Evolutionary conservation across 371 early-diverging fungal species (phyloP).

Genomic region (Zopfochytrium polystomum): DNA sequence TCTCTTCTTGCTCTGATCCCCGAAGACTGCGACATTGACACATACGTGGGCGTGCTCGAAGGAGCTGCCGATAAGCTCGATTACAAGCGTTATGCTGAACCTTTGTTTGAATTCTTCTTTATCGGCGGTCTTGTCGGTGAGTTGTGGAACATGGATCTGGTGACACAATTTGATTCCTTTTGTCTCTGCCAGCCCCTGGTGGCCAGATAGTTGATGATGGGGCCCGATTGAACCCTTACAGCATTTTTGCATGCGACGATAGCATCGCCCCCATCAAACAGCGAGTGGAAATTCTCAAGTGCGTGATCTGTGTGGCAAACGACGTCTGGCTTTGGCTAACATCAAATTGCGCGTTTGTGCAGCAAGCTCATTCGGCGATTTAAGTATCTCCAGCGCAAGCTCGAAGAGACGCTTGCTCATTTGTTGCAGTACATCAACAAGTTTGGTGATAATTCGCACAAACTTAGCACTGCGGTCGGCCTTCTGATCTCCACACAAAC

Average conservation of each 20-base stretch:
- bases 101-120: slow-evolving; percentile 87
- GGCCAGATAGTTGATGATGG: slow-evolving; percentile 79
- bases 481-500: slow-evolving; percentile 68
- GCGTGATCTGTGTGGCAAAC: not conserved
- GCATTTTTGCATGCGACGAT: slow-evolving; percentile 75
- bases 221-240: slow-evolving; percentile 75
- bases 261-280: slow-evolving; percentile 66
- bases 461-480: slow-evolving; percentile 76
- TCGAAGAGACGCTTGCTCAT: slow-evolving; percentile 82
- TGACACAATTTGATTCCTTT: slow-evolving; percentile 4
- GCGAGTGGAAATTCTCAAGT: slow-evolving; percentile 74
- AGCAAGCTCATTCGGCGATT: slow-evolving; percentile 83
- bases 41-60: slow-evolving; percentile 78
- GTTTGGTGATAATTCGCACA: slow-evolving; percentile 68
- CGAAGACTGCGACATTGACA: slow-evolving; percentile 50
- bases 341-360: not conserved
- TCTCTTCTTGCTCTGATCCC: slow-evolving; percentile 39
- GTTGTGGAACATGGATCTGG: slow-evolving; percentile 3
- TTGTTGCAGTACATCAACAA: slow-evolving; percentile 86
- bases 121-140: slow-evolving; percentile 85
- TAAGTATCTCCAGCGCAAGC: slow-evolving; percentile 84
- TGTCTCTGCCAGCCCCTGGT: slow-evolving; percentile 68
- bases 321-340: not conserved
- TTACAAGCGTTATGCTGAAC: slow-evolving; percentile 89
- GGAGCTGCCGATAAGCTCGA: slow-evolving; percentile 81